Base-by-base conservation (phyloP, 1,284 basidiomycete genomes). In the Hypsizygus ulmarius region DNA sequence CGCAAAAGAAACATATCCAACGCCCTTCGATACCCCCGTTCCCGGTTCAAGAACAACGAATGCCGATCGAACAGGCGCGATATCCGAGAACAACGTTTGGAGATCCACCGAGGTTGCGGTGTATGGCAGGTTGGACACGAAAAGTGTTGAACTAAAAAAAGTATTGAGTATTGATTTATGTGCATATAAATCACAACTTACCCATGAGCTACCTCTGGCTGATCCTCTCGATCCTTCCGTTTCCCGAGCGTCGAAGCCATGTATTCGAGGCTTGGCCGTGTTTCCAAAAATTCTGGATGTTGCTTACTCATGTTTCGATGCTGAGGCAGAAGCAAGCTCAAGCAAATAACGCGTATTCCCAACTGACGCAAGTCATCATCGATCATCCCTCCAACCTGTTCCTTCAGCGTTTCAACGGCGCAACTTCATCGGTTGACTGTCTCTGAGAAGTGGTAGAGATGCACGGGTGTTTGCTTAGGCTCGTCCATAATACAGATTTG, bases 1-100 rank as follows among this genome's bases (percentile, higher is more conserved):
- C 1, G 94, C 85, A 68, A 95, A 99, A 0, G 93, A 88, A 51
- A 98, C 93, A 66, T 98, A 99, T 52, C 96, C 96, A n/a, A 98
- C 93, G 57, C 96, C 97, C 65, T 97, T 97, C 3, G 93, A 95
- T 25, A 85, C 78, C 32, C 90, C 87, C 0, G 87, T 83, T 36
- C 82, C 84, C 39, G 79, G 80, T 53, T 92, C 87, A 3, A 85
- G 83, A 9, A 98, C 96, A 1, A 99, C 85, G 63, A 99, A 99
- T 0, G 94, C 96, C 30, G 90, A 87, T 39, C 93, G 82, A 15
- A 99, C 86, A 9, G 96, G 97, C 1, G 94, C 97, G 53, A 97
- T 82, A 64, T 95, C 93, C 11, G 95, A 97, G 73, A 98, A 97
- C 41, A 95, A 79, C 0, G 93, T 94, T 60, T 91, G 80, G 30